phyloP scores from a whole-genome alignment of 2,329 filamentous ascomycete genomes.

The Colletotrichum graminicola region DNA sequence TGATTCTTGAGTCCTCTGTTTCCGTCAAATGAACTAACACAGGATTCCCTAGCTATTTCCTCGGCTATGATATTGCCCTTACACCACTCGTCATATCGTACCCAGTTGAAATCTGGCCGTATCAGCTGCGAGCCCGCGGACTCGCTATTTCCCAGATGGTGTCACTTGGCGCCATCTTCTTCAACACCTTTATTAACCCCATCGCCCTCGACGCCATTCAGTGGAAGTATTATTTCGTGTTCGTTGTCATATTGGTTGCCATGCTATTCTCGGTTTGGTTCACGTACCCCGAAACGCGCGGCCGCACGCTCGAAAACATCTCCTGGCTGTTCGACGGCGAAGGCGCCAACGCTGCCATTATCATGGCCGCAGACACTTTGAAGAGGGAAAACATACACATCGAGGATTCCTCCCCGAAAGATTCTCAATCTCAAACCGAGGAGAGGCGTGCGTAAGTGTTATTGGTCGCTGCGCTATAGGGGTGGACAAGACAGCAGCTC shows the following conservation, averaged over 20 bases:
- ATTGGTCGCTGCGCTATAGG: too few relatives aligned
- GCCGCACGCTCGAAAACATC: slow-evolving; percentile 42
- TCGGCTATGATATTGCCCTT: slow-evolving; percentile 54
- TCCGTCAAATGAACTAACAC: not conserved
- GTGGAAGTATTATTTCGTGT: slow-evolving; percentile 59
- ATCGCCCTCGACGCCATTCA: slow-evolving; percentile 54
- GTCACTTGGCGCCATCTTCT: slow-evolving; percentile 50
- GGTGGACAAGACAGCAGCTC: not conserved
- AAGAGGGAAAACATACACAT: not conserved
- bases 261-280: slow-evolving; percentile 33
- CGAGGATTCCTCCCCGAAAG: not conserved
- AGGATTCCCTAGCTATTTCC: slow-evolving; percentile 46
- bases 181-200: slow-evolving; percentile 60
- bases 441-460: not conserved
- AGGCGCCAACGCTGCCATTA: not conserved
- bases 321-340: slow-evolving; percentile 2
- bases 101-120: slow-evolving; percentile 48
- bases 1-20: not conserved
- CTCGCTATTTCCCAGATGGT: slow-evolving; percentile 11
- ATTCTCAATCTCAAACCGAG: not conserved
- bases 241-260: slow-evolving; percentile 62
- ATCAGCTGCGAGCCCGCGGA: slow-evolving; percentile 40
- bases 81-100: slow-evolving; percentile 51
- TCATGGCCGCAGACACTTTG: not conserved
- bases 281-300: slow-evolving; percentile 37